Base-by-base conservation (phyloP, 2,329 filamentous ascomycete genomes). In the Trichoderma simmonsii region DNA sequence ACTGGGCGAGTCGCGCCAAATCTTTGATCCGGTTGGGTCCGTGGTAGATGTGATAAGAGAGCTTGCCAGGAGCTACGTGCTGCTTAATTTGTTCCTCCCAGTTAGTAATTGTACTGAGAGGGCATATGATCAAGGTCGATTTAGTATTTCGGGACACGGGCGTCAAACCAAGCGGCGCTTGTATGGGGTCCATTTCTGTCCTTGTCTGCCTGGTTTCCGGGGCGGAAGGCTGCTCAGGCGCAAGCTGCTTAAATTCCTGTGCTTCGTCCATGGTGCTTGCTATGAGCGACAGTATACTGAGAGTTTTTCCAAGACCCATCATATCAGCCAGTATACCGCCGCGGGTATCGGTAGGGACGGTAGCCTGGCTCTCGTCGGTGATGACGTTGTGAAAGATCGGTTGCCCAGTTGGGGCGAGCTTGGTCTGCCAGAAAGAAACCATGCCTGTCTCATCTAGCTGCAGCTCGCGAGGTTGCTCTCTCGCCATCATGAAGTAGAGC, bases 71-170 rank as follows among this genome's bases (percentile, higher is more conserved):
- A 64, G 87, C 86, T 60, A 97, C 85, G 80, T 99, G 96, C 72
- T 92, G 88, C 77, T 92, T 92, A 73, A 98, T 93, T 81, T 99
- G 96, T 75, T 94, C 90, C 77, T 95, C 92, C 96, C 96, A 99
- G 78, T 98, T 99, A 30, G 92, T 91, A 72, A 98, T 90, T 0
- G 95, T 96, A 77, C 93, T 97, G 3, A 98, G 86, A 1, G 96
- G 96, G 71, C 93, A 97, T 18, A 99, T 89, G 21, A 99, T 86
- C 36, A 99, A 84, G 0, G 96, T 98, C 0, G 93, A 90, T 77
- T 90, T 92, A 6, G 89, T 90, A 77, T 98, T 97, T 56, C 85
- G 85, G 24, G 83, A 82, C n/a, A 92, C 79, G 12, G 78, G 82
- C 14, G 86, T 88, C 24, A 89, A 80, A 3, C 82, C 84, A 21